A percentile compares a stretch with the other conserved stretches of the same genome.
phyloP scores from a whole-genome alignment of 371 early-diverging fungal genomes.

The Massospora cicadina region DNA sequence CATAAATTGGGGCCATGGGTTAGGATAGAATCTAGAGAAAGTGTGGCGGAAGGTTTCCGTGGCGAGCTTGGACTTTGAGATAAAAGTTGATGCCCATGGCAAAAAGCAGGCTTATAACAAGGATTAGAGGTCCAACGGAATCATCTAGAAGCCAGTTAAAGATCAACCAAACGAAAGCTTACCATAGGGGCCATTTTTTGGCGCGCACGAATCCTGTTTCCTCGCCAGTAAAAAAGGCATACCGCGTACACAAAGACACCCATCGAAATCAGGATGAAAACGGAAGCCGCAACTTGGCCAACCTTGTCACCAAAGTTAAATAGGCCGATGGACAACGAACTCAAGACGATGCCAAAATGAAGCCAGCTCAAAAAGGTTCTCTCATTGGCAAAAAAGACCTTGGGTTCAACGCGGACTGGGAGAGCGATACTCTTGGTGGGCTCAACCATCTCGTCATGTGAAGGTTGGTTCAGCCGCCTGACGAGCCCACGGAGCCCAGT shows the following conservation, averaged over 20 bases:
- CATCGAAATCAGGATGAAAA: slow-evolving; percentile 67
- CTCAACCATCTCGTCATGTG: slow-evolving; percentile 1
- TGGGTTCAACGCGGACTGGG: slow-evolving; percentile 92
- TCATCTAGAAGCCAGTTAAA: slow-evolving; percentile 23
- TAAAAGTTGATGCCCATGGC: slow-evolving; percentile 69
- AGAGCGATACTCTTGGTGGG: slow-evolving; percentile 44
- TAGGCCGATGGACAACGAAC: slow-evolving; percentile 58
- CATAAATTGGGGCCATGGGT: too few species aligned
- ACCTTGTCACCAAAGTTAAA: slow-evolving; percentile 70
- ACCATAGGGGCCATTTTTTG: slow-evolving; percentile 55
- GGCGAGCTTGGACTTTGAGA: slow-evolving; percentile 10
- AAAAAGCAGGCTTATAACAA: slow-evolving; percentile 66
- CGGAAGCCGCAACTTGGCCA: slow-evolving; percentile 49
- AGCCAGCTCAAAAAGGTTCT: slow-evolving; percentile 94
- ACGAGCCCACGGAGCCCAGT: background rate
- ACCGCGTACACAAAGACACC: slow-evolving; percentile 79
- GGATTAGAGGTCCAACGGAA: slow-evolving; percentile 60
- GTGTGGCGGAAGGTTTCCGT: slow-evolving; percentile 6
- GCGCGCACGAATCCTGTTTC: slow-evolving; percentile 46
- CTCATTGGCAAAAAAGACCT: slow-evolving; percentile 99
- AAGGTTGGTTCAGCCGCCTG: slow-evolving; percentile 6
- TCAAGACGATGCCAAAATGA: slow-evolving; percentile 52
- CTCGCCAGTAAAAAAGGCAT: slow-evolving; percentile 86
- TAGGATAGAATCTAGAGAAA: slow-evolving; percentile 6
- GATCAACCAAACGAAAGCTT: slow-evolving; percentile 10